These are phyloP conservation scores for Myriangium duriaei DNA, from an alignment of 2,329 filamentous ascomycete species.

Conservation along the genomic window DNA sequence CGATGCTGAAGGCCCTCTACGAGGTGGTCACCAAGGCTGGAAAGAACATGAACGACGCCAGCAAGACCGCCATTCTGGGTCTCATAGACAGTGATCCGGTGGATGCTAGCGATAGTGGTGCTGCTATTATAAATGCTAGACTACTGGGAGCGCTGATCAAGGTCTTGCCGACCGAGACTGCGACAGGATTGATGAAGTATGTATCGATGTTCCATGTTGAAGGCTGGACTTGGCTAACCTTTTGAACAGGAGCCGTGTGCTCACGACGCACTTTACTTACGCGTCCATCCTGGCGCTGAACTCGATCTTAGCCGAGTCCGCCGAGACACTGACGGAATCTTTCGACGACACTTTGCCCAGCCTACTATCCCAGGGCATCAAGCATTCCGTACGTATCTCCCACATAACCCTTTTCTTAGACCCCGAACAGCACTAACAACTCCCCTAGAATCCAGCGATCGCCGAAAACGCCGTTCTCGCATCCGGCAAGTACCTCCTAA, in stretches of 20 bases:
- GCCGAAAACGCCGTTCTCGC: conserved; percentile 81
- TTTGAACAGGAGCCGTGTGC: conserved; percentile 47
- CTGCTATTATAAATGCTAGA: conserved; percentile 82
- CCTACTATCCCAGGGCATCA: conserved; percentile 69
- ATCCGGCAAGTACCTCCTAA: conserved; percentile 78
- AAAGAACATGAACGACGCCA: conserved; percentile 84
- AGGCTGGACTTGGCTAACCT: neutral
- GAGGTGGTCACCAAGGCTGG: conserved; percentile 95
- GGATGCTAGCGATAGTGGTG: conserved; percentile 51
- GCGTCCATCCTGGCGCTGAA: conserved; percentile 80
- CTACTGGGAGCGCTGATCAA: conserved; percentile 82
- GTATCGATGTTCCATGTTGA: conserved; percentile 11
- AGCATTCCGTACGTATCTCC: conserved; percentile 51
- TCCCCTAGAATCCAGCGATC: conserved; percentile 53
- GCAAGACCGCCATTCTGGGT: conserved; percentile 69
- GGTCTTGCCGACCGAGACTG: conserved; percentile 63
- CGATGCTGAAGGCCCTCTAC: conserved; percentile 93
- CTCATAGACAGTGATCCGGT: conserved; percentile 79
- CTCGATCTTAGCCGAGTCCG: conserved; percentile 71
- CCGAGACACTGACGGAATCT: conserved; percentile 53
- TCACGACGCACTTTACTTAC: conserved; percentile 61
- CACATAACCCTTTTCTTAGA: too few species aligned
- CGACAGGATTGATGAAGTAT: conserved; percentile 46
- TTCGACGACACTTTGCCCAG: conserved; percentile 63
- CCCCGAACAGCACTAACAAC: conserved; percentile 14